Evolutionary conservation across 768 basidiomycete species (phyloP).

Genomic region (Leccinum longicurvipes): DNA sequence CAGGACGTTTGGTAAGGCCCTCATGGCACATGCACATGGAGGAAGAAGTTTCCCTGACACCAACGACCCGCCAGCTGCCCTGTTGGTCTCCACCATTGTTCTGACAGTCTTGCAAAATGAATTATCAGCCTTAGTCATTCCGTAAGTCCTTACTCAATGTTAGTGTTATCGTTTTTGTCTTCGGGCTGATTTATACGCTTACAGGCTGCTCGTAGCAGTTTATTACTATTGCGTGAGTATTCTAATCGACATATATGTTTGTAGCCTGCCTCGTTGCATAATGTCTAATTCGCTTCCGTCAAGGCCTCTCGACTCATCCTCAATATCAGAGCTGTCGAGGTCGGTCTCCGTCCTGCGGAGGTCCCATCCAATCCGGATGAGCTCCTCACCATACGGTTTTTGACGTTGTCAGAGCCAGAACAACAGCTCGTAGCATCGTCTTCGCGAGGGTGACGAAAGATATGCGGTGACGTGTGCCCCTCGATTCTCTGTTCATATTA

Average conservation of each 20-base stretch:
- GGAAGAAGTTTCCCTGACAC: background rate
- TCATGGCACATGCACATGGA: background rate
- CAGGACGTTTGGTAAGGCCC: constrained; percentile 17
- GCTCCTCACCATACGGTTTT: background rate
- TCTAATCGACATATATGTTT: background rate
- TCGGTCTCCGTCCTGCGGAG: background rate
- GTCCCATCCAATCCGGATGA: constrained; percentile 3
- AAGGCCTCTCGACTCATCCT: constrained; percentile 21
- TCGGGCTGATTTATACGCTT: constrained; percentile 3
- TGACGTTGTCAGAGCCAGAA: background rate
- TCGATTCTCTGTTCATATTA: no score
- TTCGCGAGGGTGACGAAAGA: background rate
- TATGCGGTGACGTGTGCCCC: background rate
- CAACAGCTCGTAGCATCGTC: constrained; percentile 12
- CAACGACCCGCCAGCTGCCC: constrained; percentile 1
- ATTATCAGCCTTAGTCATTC: constrained; percentile 9
- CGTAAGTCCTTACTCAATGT: constrained; percentile 5
- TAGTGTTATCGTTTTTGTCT: background rate
- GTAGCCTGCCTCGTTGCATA: background rate
- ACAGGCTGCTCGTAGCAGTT: constrained; percentile 12
- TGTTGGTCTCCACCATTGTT: constrained; percentile 19
- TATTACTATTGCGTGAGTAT: constrained; percentile 24
- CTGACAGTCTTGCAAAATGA: constrained; percentile 10
- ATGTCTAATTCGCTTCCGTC: background rate
- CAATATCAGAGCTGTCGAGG: constrained; percentile 13